Evolutionary conservation across 179 eudicot species (phyloP), one percentile per base, ranked within the genome.

Genomic region (Camellia oleifera): DNA sequence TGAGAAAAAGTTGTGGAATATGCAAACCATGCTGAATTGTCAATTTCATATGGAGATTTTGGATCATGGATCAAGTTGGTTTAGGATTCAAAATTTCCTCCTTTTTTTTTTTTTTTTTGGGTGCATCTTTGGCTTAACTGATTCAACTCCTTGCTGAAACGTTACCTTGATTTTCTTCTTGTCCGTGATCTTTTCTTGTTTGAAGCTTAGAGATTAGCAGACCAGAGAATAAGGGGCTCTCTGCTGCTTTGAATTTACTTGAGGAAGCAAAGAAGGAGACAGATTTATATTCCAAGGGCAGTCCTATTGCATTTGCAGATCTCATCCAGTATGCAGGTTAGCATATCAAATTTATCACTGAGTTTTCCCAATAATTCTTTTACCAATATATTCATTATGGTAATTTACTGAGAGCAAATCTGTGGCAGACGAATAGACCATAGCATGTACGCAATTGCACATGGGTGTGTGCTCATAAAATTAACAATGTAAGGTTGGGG

Each of bases 131-230:
- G 62, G 6, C 6, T 11, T 61, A 61, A 11, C 42, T 5, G 3
- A 20, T 23, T 17, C 63, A 64, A 54, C 62, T 40, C 64, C 46
- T 67, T 54, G 63, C 74, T 54, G 26, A 67, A 54, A 60, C 5
- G 64, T 75, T 45, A 20, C 75, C 40, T 63, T 32, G 53, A 44
- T 62, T 79, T 74, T 15, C 15, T 63, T 26, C 42, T 67, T 74
- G 46, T 81, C 46, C 62, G 20, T 75, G 42, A 72, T 69, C 76
- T 81, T 81, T 90, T 85, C 40, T 84, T 88, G 79, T 77, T 78
- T 91, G 92, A 93, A 95, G 98, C 89, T 87, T 94, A 89, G 99
- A 95, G 94, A 92, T 94, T 20, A 84, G 81, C 91, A 89, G 97
- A 87, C 97, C 98, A 71, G 98, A 92, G 88, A 94, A 94, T 84